Base-by-base conservation (phyloP, 1,284 basidiomycete genomes). In the Ganoderma boninense region DNA sequence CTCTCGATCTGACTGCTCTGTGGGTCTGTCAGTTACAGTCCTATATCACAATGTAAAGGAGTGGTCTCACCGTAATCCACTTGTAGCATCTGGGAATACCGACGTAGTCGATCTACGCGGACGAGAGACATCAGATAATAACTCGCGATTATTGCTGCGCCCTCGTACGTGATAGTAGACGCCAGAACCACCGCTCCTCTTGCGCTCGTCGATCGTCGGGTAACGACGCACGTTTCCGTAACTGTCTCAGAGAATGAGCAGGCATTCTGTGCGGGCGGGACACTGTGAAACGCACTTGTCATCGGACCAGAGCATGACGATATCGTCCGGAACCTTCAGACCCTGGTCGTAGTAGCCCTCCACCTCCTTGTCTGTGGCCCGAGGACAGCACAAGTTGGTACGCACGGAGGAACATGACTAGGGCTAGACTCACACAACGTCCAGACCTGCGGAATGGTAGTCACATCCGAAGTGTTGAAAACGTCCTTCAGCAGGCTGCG, bases 301-400 rank as follows among this genome's bases (percentile, higher is more conserved):
- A 71, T 90, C 89, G 1, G 87, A 80, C 89, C 89, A 91, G 32
- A 91, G 80, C 14, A 90, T 79, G 18, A 86, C 86, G 26, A 91
- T 83, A 75, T 89, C 87, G 62, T 89, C 88, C 0, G 86, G 85
- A 6, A 88, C 84, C 23, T 82, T 80, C 80, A 91, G 81, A 4
- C 89, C 90, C 69, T 87, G 83, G 62, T 89, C 88, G 75, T 90
- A 92, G 78, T 91, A 92, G 0, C 86, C 88, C 75, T 90, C 86
- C 26, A 92, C 91, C 75, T 92, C 90, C 78, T 91, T 90, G 76
- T 87, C 86, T 87, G 66, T 64, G 13, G 29, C 20, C 2, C 46
- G 26, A 56, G 14, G 20, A 32, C 26, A 26, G 46, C 20, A 42
- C 42, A 23, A 65, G 52, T 40, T 49, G 46, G 10, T 1, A 23